Evolutionary conservation across 2,329 filamentous ascomycete species (phyloP).

Genomic region (Penicillium sclerotiorum): DNA sequence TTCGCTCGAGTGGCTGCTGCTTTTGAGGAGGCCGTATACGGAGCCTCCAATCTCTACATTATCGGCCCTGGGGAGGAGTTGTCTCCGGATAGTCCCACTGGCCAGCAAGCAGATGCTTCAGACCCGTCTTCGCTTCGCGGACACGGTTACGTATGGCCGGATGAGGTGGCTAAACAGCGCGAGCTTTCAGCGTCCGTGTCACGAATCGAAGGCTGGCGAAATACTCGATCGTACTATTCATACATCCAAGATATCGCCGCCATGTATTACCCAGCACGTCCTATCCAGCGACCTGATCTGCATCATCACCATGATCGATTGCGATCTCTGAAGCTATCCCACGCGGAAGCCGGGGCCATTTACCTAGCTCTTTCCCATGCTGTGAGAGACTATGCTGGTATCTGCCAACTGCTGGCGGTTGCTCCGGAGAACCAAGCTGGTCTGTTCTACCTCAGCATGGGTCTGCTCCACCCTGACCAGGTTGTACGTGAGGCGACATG

Average conservation of each 20-base stretch:
- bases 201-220: constrained; percentile 94
- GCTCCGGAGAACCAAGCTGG: constrained; percentile 84
- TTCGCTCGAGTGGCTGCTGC: constrained; percentile 91
- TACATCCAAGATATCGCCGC: constrained; percentile 74
- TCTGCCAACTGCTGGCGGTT: constrained; percentile 79
- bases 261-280: constrained; percentile 41
- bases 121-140: constrained; percentile 65
- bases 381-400: constrained; percentile 79
- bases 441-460: constrained; percentile 86
- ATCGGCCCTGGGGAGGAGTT: constrained; percentile 73
- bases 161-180: constrained; percentile 75
- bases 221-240: constrained; percentile 91
- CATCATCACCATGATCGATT: constrained; percentile 92
- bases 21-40: constrained; percentile 95
- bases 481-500: constrained; percentile 78
- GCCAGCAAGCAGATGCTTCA: constrained; percentile 35
- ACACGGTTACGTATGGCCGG: constrained; percentile 93
- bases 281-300: constrained; percentile 62
- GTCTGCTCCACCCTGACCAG: constrained; percentile 84
- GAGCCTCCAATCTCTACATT: constrained; percentile 78
- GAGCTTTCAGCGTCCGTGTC: constrained; percentile 91
- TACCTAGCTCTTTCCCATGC: constrained; percentile 78
- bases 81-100: constrained; percentile 55
- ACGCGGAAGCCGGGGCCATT: constrained; percentile 76
- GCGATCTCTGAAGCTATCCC: constrained; percentile 75